Evolutionary conservation across 2,329 filamentous ascomycete genomes (phyloP).

Genomic region (Grosmannia huntii): DNA sequence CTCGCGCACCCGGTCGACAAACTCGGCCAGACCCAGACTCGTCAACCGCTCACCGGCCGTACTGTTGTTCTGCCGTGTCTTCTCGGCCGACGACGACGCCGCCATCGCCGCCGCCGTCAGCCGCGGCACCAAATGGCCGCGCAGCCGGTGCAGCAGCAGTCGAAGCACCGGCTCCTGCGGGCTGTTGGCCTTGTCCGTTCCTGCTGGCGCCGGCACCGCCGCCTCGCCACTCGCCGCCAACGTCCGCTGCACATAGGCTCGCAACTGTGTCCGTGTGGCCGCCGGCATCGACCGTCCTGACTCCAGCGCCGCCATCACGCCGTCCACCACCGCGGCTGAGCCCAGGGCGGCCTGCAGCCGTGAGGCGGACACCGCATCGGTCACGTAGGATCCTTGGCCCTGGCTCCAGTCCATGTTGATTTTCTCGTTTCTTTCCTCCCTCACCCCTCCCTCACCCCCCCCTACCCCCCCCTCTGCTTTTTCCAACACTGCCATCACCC

Average conservation of each 20-base stretch:
- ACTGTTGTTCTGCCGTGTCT: slow-evolving; percentile 56
- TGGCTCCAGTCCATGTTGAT: no score
- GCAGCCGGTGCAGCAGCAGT: slow-evolving; percentile 54
- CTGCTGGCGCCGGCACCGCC: slow-evolving; percentile 16
- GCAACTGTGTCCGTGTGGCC: slow-evolving; percentile 46
- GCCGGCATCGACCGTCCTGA: slow-evolving; percentile 50
- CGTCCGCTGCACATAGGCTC: slow-evolving; percentile 44
- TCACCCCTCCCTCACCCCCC: background rate
- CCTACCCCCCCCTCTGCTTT: slow-evolving; percentile 23
- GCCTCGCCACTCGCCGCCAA: slow-evolving; percentile 36
- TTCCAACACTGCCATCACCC: slow-evolving; percentile 59
- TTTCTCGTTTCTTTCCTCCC: background rate
- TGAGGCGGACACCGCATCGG: background rate
- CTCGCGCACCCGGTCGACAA: slow-evolving; percentile 53
- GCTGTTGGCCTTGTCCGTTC: background rate
- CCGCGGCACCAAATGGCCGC: slow-evolving; percentile 51
- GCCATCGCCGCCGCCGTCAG: slow-evolving; percentile 37
- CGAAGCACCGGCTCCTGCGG: slow-evolving; percentile 44
- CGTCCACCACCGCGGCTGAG: slow-evolving; percentile 36
- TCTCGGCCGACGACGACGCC: slow-evolving; percentile 46
- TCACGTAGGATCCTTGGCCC: background rate
- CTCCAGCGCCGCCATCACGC: slow-evolving; percentile 50
- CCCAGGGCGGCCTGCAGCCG: background rate
- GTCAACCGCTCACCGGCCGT: slow-evolving; percentile 58
- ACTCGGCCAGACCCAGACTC: slow-evolving; percentile 58